Evolutionary conservation across 2,329 filamentous ascomycete genomes (phyloP), one percentile per base, ranked within the genome.

Genomic region (Phaeosphaeriaceae sp.): DNA sequence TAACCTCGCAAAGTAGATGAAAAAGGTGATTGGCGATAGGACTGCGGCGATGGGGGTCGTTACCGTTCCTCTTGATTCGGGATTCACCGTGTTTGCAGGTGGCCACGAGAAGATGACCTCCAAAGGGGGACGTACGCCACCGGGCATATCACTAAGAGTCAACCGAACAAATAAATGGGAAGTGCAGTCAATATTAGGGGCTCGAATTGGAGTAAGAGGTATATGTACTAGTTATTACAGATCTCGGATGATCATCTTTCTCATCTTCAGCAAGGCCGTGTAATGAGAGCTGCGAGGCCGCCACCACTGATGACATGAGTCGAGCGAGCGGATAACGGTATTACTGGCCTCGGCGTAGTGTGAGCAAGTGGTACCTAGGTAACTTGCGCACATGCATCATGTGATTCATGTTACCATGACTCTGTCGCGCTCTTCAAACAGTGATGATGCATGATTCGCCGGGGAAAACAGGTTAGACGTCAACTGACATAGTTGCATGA

Each of bases 101-200:
- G 68, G 68, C 68, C 68, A 70, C 27, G 54, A 54, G 21, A 61
- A 31, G 11, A 61, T 53, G 20, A 62, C 58, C 22, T 63, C 60
- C 13, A 66, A 24, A 25, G 66, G 64, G 49, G 66, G 63, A 54
- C 61, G 58, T 1, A 67, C 60, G 31, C 65, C 66, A 17, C 68
- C 68, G 44, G 60, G 62, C 68, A 70, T 69, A 42, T 41, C 25
- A 22, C 7, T 19, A 25, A 11, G 7, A 36, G 7, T 3, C 13
- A 11, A 36, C 3, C 13, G 31, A 36, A 15, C 7, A 36, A 36
- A 36, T 3, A 36, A 36, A 36, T 36, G 11, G 31, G 3, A 36
- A 36, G 31, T 6, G 13, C 11, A 36, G 31, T 36, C 31, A 36
- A 36, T 11, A 36, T 36, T 15, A 11, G 13, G 31, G 13, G 31